A percentile compares a stretch with the other conserved stretches of the same genome.
These are phyloP conservation scores for Lactarius hatsudake DNA, from an alignment of 768 basidiomycete genomes.

Conservation along the genomic window DNA sequence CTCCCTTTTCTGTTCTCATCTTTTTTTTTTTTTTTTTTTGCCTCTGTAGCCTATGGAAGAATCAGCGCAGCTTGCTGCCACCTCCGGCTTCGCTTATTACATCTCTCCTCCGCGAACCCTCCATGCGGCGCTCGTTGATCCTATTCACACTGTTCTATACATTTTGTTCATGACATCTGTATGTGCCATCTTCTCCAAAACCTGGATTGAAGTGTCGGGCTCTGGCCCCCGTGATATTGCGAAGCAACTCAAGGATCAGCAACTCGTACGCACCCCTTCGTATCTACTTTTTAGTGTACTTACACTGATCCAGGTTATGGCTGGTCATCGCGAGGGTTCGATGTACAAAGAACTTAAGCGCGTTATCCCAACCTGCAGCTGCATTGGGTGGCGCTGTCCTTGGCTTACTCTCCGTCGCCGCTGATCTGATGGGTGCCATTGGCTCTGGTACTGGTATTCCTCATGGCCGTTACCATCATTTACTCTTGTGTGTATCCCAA, in stretches of 20 bases:
- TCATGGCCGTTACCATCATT: slow-evolving; percentile 98
- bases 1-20: slow-evolving; percentile 2
- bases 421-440: slow-evolving; percentile 94
- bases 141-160: slow-evolving; percentile 89
- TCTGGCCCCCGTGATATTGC: slow-evolving; percentile 94
- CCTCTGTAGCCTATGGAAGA: slow-evolving; percentile 80
- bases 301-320: slow-evolving; percentile 58
- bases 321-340: slow-evolving; percentile 87
- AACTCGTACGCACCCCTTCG: slow-evolving; percentile 58
- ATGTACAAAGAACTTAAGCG: slow-evolving; percentile 99
- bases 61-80: slow-evolving; percentile 85
- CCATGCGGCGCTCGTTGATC: slow-evolving; percentile 83
- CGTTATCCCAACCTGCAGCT: slow-evolving; percentile 95
- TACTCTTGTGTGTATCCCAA: slow-evolving; percentile 54
- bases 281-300: not conserved
- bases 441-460: slow-evolving; percentile 95
- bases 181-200: slow-evolving; percentile 97
- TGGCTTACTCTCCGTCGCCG: slow-evolving; percentile 84
- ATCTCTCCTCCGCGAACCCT: slow-evolving; percentile 97
- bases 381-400: slow-evolving; percentile 97
- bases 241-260: slow-evolving; percentile 97
- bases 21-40: not conserved
- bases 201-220: slow-evolving; percentile 99
- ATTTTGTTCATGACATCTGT: slow-evolving; percentile 90
- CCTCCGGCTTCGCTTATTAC: slow-evolving; percentile 93